A percentile compares a stretch with the other conserved stretches of the same genome.
Evolutionary conservation across 129 eudicot species (phyloP).

Genomic region (Cynara cardunculus): DNA sequence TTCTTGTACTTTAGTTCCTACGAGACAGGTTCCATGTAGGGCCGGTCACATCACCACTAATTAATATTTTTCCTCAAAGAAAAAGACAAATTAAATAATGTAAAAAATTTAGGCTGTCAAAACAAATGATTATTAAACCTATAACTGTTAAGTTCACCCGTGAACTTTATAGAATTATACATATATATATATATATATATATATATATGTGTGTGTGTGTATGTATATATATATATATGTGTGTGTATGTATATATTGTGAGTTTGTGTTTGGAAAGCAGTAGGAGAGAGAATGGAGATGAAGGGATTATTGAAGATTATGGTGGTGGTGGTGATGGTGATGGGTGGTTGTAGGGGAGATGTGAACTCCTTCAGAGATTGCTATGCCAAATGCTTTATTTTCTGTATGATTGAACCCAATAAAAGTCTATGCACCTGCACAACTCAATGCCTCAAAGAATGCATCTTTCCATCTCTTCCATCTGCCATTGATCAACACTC

Average conservation of each 20-base stretch:
- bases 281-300: slow-evolving; percentile 19
- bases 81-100: neutral
- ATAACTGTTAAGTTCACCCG: neutral
- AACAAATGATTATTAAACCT: neutral
- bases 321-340: slow-evolving; percentile 33
- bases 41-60: too few relatives aligned
- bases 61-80: too few relatives aligned
- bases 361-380: slow-evolving; percentile 57
- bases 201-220: neutral
- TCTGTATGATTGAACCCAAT: slow-evolving; percentile 67
- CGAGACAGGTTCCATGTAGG: too few relatives aligned
- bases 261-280: slow-evolving; percentile 1
- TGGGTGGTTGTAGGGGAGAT: slow-evolving; percentile 31
- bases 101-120: neutral
- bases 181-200: neutral
- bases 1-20: too few relatives aligned
- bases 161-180: neutral
- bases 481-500: slow-evolving; percentile 17
- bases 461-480: slow-evolving; percentile 48
- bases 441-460: slow-evolving; percentile 61
- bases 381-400: slow-evolving; percentile 63
- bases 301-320: slow-evolving; percentile 20
- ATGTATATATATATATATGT: neutral
- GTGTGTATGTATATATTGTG: neutral
- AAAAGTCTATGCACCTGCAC: slow-evolving; percentile 65